Percentiles rank a stretch among this genome's conserved stretches.
Evolutionary conservation across 2,329 filamentous ascomycete species (phyloP).

Genomic region (Aspergillus novofumigatus): DNA sequence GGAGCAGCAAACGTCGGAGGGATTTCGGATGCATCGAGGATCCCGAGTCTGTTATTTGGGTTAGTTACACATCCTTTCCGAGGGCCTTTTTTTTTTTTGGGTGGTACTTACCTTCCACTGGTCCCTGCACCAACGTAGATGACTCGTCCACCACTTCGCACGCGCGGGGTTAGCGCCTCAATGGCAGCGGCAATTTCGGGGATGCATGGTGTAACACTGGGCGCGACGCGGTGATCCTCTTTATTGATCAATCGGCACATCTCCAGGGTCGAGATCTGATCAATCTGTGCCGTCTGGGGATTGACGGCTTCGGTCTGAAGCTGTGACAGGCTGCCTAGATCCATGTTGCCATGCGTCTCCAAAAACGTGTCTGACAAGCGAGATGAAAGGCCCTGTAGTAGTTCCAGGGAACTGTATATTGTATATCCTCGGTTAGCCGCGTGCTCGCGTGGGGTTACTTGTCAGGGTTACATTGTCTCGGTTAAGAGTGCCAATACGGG

Average conservation of each 20-base stretch:
- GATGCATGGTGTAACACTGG: slow-evolving; percentile 29
- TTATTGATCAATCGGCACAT: slow-evolving; percentile 37
- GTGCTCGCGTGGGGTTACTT: not conserved
- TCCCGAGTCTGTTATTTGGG: slow-evolving; percentile 28
- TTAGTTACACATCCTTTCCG: not conserved
- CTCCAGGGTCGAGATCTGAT: slow-evolving; percentile 35
- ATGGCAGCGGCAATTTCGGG: slow-evolving; percentile 32
- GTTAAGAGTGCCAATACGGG: slow-evolving; percentile 11
- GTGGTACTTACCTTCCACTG: slow-evolving; percentile 36
- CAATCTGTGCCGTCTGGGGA: slow-evolving; percentile 31
- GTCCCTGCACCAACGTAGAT: slow-evolving; percentile 43
- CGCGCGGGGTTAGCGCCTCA: slow-evolving; percentile 28
- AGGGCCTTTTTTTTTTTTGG: too few relatives aligned
- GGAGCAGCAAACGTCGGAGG: slow-evolving; percentile 41
- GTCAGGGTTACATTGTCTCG: slow-evolving; percentile 8
- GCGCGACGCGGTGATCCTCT: slow-evolving; percentile 33
- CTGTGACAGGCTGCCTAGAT: slow-evolving; percentile 18
- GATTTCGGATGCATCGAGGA: slow-evolving; percentile 43
- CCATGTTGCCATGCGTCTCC: not conserved
- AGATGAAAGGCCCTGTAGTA: not conserved
- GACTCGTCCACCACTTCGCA: slow-evolving; percentile 30
- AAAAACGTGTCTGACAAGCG: not conserved
- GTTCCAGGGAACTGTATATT: not conserved
- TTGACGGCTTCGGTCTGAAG: slow-evolving; percentile 40
- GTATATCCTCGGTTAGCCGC: not conserved